Evolutionary conservation across 306 rosid species (phyloP), one percentile per base, ranked within the genome.

Genomic region (Lablab purpureus): DNA sequence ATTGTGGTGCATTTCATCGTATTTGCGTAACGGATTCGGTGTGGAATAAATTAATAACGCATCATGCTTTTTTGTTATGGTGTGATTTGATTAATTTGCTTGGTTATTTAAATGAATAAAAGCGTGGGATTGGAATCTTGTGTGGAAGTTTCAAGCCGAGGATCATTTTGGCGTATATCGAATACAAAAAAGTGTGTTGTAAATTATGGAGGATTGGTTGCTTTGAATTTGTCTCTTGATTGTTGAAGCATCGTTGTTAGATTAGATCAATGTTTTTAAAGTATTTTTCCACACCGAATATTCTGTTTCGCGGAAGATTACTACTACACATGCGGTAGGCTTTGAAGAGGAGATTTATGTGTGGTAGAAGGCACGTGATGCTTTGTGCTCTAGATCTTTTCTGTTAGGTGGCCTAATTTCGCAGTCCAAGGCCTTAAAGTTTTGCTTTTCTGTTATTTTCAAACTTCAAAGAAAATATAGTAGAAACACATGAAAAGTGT

Each of bases 191-290:
- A 41, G 63, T 65, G 15, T 41, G 22, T 18, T 40, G 10, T 72
- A 63, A 43, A 52, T 28, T 19, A 21, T 21, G 32, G 55, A 55
- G 73, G 47, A 21, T 67, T 19, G 36, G 32, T 76, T 71, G 82
- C 82, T 82, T 82, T 76, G 70, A 82, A 82, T 17, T 27, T 63
- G 34, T 76, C 74, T 71, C 45, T 36, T 36, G 64, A 41, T 71
- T 51, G 75, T 77, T 77, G 37, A 71, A 30, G 34, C 36, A 62
- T 82, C 68, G 9, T 71, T 82, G 11, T 77, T 41, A 32, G 63
- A 65, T 22, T 41, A 32, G 63, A 65, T 22, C 55, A 62, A 66
- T 50, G 32, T 50, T 64, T 36, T 55, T 41, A 11, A 22, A 30
- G 15, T 63, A 22, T 45, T 63, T 71, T 71, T 71, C 60, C 82